Base-by-base conservation (phyloP, 371 early-diverging fungal genomes). In the Circinella minor region DNA sequence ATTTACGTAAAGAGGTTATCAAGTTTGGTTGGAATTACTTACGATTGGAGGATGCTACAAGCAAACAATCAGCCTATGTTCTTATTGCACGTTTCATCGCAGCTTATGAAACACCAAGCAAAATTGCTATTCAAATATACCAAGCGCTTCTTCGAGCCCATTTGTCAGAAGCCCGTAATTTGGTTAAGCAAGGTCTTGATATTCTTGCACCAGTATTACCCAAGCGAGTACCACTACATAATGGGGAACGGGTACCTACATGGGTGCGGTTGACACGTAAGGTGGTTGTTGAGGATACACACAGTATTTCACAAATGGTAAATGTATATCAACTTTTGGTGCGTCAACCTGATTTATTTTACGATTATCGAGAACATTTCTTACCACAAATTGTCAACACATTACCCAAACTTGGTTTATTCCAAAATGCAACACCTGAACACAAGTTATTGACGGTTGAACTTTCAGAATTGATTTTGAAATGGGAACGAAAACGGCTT, bases 61-160 rank as follows among this genome's bases (percentile, higher is more conserved):
- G 94, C 76, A 98, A 97, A 71, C 96, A 98, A 69, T 92, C 98
- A 1, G 95, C 99, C 3, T 97, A 96, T 76, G 97, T 96, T 7
- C 76, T 97, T 36, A 88, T 97, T 62, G 91, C 97, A 4, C 87
- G 93, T 36, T 97, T 97, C 74, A 94, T 98, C 65, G 90, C 94
- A 11, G 94, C 95, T 0, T 98, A 90, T 72, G 96, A 97, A 47
- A 95, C 97, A 4, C 97, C 98, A 9, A 81, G 90, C 64, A 98
- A 96, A 78, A 94, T 98, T 63, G 91, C 95, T 8, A 89, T 90
- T 49, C 96, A 96, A 69, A 92, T 95, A 34, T 97, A 93, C 72
- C 93, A 91, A 36, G 92, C 96, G 4, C 77, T 98, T n/a, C 79
- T 98, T 14, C 85, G 93, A 10, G 93, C 96, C 4, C 94, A 96